phyloP scores from a whole-genome alignment of 441 rosid species.

The Metrosideros polymorpha region DNA sequence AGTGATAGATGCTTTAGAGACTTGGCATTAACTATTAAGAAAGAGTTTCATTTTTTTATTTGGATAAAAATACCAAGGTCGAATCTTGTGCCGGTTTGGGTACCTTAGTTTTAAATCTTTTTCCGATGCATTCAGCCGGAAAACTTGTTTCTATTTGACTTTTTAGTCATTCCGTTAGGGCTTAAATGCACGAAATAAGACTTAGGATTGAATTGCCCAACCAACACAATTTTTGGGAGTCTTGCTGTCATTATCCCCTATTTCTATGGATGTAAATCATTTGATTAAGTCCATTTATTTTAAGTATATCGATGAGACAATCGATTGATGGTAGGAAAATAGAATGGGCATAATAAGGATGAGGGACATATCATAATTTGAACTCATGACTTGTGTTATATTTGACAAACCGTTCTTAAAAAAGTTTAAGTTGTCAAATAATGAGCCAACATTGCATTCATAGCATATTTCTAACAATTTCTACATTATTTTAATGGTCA shows the following conservation, averaged over 20 bases:
- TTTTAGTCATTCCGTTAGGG: background rate
- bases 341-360: background rate
- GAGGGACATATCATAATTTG: background rate
- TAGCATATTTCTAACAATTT: background rate
- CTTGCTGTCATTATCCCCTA: background rate
- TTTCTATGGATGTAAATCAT: background rate
- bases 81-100: too few species aligned
- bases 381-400: background rate
- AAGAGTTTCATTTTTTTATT: background rate
- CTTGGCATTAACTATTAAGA: background rate
- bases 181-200: rapidly evolving
- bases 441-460: background rate
- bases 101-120: too few species aligned
- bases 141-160: background rate
- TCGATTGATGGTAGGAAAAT: background rate
- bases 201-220: background rate
- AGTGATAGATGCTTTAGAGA: rapidly evolving
- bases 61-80: background rate
- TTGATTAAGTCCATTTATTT: background rate
- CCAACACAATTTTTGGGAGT: background rate
- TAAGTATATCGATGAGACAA: background rate
- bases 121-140: too few species aligned
- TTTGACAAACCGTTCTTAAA: background rate
- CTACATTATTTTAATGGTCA: background rate
- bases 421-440: background rate